These are phyloP conservation scores for Hypoxylon trugodes DNA, from an alignment of 495 filamentous ascomycete genomes.

Conservation along the genomic window DNA sequence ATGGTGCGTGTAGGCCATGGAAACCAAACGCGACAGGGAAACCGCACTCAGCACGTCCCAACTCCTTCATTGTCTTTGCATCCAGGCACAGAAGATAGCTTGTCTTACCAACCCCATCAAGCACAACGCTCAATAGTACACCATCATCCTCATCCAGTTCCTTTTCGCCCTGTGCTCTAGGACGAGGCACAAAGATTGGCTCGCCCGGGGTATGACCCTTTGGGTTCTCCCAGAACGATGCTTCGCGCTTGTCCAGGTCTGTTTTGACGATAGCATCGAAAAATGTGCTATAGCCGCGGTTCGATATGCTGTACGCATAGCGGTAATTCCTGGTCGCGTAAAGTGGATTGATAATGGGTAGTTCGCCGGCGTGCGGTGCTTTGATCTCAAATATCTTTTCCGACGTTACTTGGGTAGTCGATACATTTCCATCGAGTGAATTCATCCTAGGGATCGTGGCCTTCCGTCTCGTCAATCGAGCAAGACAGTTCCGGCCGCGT, in stretches of 20 bases:
- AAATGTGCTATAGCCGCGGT: constrained; percentile 66
- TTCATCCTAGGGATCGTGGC: constrained; percentile 47
- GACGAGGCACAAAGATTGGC: constrained; percentile 73
- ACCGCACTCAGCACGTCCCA: constrained; percentile 70
- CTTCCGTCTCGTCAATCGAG: constrained; percentile 55
- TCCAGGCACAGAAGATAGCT: constrained; percentile 78
- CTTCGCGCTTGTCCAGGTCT: constrained; percentile 63
- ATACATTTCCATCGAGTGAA: neutral
- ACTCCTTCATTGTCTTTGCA: constrained; percentile 69
- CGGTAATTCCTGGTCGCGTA: constrained; percentile 63
- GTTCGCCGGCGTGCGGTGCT: constrained; percentile 59
- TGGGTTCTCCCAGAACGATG: constrained; percentile 60
- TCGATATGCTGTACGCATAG: constrained; percentile 69
- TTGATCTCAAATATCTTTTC: constrained; percentile 51
- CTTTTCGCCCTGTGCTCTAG: constrained; percentile 28
- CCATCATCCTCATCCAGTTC: constrained; percentile 71
- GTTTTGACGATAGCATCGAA: constrained; percentile 75
- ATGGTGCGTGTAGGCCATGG: constrained; percentile 67
- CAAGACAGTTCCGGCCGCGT: constrained; percentile 46
- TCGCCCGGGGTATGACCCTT: constrained; percentile 76
- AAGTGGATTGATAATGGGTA: constrained; percentile 73
- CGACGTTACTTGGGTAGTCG: constrained; percentile 17
- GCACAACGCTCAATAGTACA: constrained; percentile 73
- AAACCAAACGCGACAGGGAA: constrained; percentile 73
- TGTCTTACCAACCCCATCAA: constrained; percentile 67